Base-by-base conservation (phyloP, 176 grass and related monocot species). In the Triticum urartu region DNA sequence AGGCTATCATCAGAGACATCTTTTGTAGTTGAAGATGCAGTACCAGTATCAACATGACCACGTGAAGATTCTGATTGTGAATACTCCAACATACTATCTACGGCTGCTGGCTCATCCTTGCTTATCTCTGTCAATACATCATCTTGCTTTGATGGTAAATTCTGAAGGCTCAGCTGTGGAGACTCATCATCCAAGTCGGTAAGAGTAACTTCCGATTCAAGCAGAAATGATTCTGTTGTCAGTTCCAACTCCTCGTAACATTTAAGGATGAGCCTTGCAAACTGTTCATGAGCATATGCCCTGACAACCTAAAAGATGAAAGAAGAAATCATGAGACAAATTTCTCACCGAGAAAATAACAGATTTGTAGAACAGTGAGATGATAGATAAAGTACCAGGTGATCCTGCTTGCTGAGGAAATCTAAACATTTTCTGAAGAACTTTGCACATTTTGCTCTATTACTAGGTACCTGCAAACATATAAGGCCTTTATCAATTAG, bases 371-470 rank as follows among this genome's bases (percentile, higher is more conserved):
- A 59, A 69, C 0, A 10, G 17, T 64, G 64, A 77, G 20, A 80
- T 18, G 60, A 79, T 71, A 68, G 88, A 80, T 38, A 90, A 90
- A 75, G 80, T 70, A 98, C 95, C 85, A 95, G 78, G 77, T 98
- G 95, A 93, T 98, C 95, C 77, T 98, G 97, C 81, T 99, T 86
- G 48, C 83, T 94, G 45, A 99, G 97, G 59, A 99, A 99, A 72
- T 99, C 90, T 78, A 99, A 90, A 68, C 97, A 99, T 88, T 99
- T 94, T 72, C 90, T 96, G 87, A 99, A 94, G 52, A 99, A 99
- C 79, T 94, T 82, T 21, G 97, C 90, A 89, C 97, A 96, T 81
- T 91, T 96, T 68, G 69, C 94, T 88, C 90, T 96, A 79, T 93
- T 96, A 89, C 90, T 90, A 85, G 87, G 92, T 86, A 91, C 89